A percentile compares a stretch with the other conserved stretches of the same genome.
Conservation (phyloP, 2,329 filamentous ascomycete genomes). For the Ophiostoma pallidulum region DNA sequence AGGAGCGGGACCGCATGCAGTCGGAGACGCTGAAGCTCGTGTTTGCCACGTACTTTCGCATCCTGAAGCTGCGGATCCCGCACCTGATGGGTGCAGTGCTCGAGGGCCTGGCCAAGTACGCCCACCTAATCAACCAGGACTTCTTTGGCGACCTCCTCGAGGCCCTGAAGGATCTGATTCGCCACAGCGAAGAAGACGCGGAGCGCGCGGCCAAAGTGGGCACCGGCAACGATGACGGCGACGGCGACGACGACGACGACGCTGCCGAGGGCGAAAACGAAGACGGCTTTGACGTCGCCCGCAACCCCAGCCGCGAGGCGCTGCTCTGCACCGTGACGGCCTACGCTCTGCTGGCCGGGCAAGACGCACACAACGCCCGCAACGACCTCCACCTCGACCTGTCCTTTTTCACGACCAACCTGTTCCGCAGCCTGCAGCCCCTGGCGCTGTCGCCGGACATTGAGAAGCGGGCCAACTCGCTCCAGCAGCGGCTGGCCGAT, state of each 20-base stretch:
- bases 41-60: slow-evolving; percentile 90
- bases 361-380: slow-evolving; percentile 81
- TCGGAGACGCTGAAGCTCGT: slow-evolving; percentile 93
- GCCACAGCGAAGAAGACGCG: slow-evolving; percentile 55
- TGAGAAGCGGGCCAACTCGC: slow-evolving; percentile 66
- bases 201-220: slow-evolving; percentile 40
- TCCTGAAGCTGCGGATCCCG: slow-evolving; percentile 72
- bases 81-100: slow-evolving; percentile 94
- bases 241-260: slow-evolving; percentile 36
- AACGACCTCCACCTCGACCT: slow-evolving; percentile 79
- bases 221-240: slow-evolving; percentile 39
- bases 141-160: slow-evolving; percentile 97
- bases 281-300: slow-evolving; percentile 39
- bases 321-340: slow-evolving; percentile 94
- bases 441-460: slow-evolving; percentile 77
- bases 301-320: slow-evolving; percentile 75
- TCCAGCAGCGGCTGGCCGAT: slow-evolving; percentile 60
- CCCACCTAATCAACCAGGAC: slow-evolving; percentile 96
- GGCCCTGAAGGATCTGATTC: slow-evolving; percentile 85
- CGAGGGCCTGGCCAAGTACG: slow-evolving; percentile 86
- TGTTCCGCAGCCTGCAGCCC: slow-evolving; percentile 76
- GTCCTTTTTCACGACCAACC: slow-evolving; percentile 87
- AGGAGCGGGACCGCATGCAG: slow-evolving; percentile 89
- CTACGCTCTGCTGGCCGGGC: slow-evolving; percentile 89
- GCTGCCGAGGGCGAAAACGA: slow-evolving; percentile 36